Evolutionary conservation across 192 early-diverging fungal species (phyloP).

Genomic region (Geosiphon pyriformis): DNA sequence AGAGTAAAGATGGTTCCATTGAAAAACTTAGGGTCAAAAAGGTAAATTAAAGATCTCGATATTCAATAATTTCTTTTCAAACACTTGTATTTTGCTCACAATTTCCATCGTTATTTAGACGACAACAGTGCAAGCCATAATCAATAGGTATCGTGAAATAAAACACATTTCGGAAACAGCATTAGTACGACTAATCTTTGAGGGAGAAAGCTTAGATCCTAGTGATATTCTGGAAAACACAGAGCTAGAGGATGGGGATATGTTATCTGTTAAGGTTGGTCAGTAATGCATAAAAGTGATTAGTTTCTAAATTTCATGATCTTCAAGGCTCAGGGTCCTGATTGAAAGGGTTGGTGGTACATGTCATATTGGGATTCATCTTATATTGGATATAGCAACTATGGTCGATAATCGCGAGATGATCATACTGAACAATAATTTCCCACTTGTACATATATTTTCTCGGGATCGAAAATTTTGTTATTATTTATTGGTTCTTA

Average conservation of each 20-base stretch:
- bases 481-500: too few species aligned
- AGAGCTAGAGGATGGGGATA: conserved; percentile 57
- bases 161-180: conserved; percentile 21
- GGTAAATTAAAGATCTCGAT: background rate
- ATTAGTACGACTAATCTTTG: conserved; percentile 43
- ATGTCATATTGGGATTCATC: too few species aligned
- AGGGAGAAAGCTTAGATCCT: conserved; percentile 43
- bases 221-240: conserved; percentile 38
- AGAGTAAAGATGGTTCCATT: conserved; percentile 4
- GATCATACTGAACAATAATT: too few species aligned
- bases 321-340: too few species aligned
- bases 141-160: conserved; percentile 41
- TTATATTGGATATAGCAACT: too few species aligned
- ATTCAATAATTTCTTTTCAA: background rate
- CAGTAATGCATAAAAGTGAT: too few species aligned
- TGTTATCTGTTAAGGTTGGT: conserved; percentile 24
- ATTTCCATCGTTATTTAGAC: conserved; percentile 21
- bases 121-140: conserved; percentile 38
- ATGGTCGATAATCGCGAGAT: too few species aligned
- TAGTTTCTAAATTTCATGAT: too few species aligned
- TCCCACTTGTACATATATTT: too few species aligned
- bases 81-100: background rate
- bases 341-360: too few species aligned
- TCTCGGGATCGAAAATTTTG: too few species aligned
- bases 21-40: conserved; percentile 24